Evolutionary conservation across 768 basidiomycete species (phyloP).

Genomic region (Lactarius hengduanensis): DNA sequence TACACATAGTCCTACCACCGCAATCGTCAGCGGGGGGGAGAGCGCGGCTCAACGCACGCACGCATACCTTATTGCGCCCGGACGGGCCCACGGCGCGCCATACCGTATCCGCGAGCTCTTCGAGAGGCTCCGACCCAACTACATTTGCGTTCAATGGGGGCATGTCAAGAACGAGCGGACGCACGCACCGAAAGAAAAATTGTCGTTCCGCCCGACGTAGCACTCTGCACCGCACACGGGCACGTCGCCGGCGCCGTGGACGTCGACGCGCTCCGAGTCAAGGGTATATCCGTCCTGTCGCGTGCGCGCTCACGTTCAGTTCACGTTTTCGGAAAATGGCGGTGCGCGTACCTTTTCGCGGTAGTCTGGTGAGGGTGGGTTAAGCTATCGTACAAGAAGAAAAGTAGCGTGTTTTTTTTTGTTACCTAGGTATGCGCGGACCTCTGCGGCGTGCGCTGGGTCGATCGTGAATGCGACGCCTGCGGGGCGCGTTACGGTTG

Average conservation of each 20-base stretch:
- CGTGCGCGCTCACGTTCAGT: neutral
- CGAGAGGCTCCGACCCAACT: conserved; percentile 87
- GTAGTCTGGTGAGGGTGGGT: conserved; percentile 47
- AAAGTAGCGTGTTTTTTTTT: neutral
- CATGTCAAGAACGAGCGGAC: neutral
- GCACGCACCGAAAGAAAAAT: conserved; percentile 80
- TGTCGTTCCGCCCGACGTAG: conserved; percentile 84
- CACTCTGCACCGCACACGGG: conserved; percentile 66
- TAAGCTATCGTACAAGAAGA: neutral
- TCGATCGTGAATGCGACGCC: conserved; percentile 90
- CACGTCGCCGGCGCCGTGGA: conserved; percentile 49
- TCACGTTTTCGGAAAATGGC: no score
- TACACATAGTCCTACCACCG: conserved; percentile 78
- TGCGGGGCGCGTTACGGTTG: conserved; percentile 31
- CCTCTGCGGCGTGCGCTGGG: conserved; percentile 67
- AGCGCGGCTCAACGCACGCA: neutral
- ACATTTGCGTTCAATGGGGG: neutral
- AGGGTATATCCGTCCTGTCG: conserved; percentile 85
- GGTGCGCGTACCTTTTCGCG: conserved; percentile 66
- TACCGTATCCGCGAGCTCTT: conserved; percentile 63
- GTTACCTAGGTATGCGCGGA: conserved; percentile 78
- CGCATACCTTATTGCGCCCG: conserved; percentile 77
- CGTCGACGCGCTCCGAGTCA: conserved; percentile 57
- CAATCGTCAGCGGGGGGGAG: no score
- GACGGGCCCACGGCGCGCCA: conserved; percentile 81